Evolutionary conservation across 768 basidiomycete genomes (phyloP), one percentile per base, ranked within the genome.

Genomic region (Psilocybe sp.): DNA sequence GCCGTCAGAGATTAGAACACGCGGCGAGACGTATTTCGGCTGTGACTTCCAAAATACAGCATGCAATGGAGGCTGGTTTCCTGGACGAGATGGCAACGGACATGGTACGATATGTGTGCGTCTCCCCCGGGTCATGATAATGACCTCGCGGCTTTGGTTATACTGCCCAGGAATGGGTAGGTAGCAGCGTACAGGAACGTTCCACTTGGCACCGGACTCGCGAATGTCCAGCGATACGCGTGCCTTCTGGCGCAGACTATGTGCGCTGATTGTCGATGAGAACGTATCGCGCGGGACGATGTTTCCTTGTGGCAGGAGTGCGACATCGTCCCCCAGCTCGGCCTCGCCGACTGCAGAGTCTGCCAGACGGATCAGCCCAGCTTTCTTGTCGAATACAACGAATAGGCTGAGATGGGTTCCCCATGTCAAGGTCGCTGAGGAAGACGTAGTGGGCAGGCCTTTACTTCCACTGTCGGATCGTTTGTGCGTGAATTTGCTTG

Each of bases 331-430:
- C 52, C 74, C 78, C 47, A 91, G 67, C 37, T 87, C 83, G 19
- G 92, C 74, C 63, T 93, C 91, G 32, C 85, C 81, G 6, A 91
- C 91, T 18, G 87, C 84, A 28, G 91, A 81, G 64, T 92, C 90
- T 5, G 82, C 80, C 18, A 92, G 63, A 16, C 91, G 85, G 56
- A 93, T 91, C 67, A 89, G 71, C n/a, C 83, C 80, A 2, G 89
- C 89, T 60, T 89, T 93, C 70, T 92, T 92, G 65, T 93, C 91
- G 62, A 93, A 93, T 18, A 84, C 70, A 49, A 89, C 81, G 60
- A 92, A 92, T n/a, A 93, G 69, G 56, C 81, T 82, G 60, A 89
- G 80, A 56, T 91, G 89, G 4, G 78, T 77, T 15, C 85, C 85
- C 59, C 88, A 87, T 48, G 72, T 71, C 51, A 74, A 59, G 5